Evolutionary conservation across 768 basidiomycete species (phyloP), one percentile per base, ranked within the genome.

Genomic region (Hypholoma fasciculare): DNA sequence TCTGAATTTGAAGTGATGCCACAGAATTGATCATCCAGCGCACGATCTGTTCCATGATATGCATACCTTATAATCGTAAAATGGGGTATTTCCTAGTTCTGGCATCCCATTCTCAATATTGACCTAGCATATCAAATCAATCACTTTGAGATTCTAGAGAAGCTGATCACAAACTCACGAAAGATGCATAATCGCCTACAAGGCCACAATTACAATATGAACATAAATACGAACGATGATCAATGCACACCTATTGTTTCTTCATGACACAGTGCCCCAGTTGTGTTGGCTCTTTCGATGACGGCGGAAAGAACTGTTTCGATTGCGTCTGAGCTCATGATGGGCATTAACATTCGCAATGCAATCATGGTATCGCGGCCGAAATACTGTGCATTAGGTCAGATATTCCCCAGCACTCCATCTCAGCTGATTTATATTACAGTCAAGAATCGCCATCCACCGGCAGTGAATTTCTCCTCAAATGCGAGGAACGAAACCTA

Each of bases 361-460:
- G 76, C 74, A n/a, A 79, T 74, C 38, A 80, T 57, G 2, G 78
- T 74, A 61, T 80, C 78, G n/a, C 77, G 65, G 9, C 70, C 69
- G 51, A 72, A 74, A 43, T 71, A 72, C 70, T 71, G 38, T 30
- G 23, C 23, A 23, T 11, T 4, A 47, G 34, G 19, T 2, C 19
- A 12, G 39, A 62, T 23, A n/a, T n/a, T 12, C 13, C 14, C 3
- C 23, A 39, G 38, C 0, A 16, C 34, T 13, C 17, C 13, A 4
- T 26, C 49, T 13, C 0, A n/a, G 11, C 3, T 2, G 8, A 59
- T 13, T 7, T 12, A 13, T 48, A 65, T 14, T 58, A 74, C 72
- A 17, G 78, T 79, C 54, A 79, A 61, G 65, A 79, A 79, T 46
- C 77, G 64, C 77, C 77, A 79, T 36, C 78, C 78, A 3, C 78